phyloP scores from a whole-genome alignment of 768 basidiomycete species.

The Kwoniella botswanensis region DNA sequence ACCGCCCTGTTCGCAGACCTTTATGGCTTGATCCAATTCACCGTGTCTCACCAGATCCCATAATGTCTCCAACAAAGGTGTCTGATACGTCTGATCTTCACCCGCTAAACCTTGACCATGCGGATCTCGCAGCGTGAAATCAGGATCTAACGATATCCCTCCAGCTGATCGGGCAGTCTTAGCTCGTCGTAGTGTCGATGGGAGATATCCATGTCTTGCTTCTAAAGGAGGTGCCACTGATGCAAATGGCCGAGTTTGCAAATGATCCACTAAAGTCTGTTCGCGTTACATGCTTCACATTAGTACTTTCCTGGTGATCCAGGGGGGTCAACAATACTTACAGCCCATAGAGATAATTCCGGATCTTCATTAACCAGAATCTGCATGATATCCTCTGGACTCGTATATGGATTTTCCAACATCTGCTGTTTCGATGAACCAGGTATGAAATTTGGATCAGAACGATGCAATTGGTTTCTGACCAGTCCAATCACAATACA shows the following conservation, averaged over 20 bases:
- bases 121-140: slow-evolving; percentile 50
- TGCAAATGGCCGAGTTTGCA: slow-evolving; percentile 45
- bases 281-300: neutral
- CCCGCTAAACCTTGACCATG: slow-evolving; percentile 50
- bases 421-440: slow-evolving; percentile 33
- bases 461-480: slow-evolving; percentile 43
- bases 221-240: slow-evolving; percentile 46
- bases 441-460: slow-evolving; percentile 36
- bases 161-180: slow-evolving; percentile 21
- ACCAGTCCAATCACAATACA: neutral
- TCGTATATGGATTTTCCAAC: slow-evolving; percentile 41
- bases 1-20: slow-evolving; percentile 77
- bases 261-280: slow-evolving; percentile 50
- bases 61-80: slow-evolving; percentile 73
- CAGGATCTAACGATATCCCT: slow-evolving; percentile 45
- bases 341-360: slow-evolving; percentile 46
- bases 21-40: slow-evolving; percentile 80
- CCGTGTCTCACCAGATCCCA: slow-evolving; percentile 84
- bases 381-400: slow-evolving; percentile 48
- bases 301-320: neutral
- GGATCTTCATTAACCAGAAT: slow-evolving; percentile 45
- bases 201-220: slow-evolving; percentile 52
- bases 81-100: slow-evolving; percentile 74
- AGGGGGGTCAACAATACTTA: slow-evolving; percentile 19
- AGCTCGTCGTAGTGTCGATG: slow-evolving; percentile 42